Percentiles rank a stretch among this genome's conserved stretches.
These are phyloP conservation scores for Babesia divergens DNA, from an alignment of 169 alveolate genomes.

Conservation along the genomic window DNA sequence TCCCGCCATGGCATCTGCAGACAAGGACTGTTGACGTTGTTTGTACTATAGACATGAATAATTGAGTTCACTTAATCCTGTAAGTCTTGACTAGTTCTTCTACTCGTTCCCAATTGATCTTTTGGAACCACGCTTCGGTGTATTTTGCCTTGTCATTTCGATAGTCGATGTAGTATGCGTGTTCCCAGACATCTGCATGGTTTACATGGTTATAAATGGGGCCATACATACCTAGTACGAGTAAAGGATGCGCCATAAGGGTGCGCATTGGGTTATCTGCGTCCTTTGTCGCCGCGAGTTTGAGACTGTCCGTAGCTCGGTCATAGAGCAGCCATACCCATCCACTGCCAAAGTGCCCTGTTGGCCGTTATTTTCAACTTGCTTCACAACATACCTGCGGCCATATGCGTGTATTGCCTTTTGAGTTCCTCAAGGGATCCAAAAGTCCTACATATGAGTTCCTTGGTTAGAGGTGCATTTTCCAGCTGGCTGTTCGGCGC, in stretches of 20 bases:
- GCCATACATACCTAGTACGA: slow-evolving; percentile 68
- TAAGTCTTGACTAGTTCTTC: slow-evolving; percentile 1
- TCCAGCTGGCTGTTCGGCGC: slow-evolving; percentile 15
- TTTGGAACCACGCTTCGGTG: slow-evolving; percentile 55
- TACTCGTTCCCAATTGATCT: slow-evolving; percentile 43
- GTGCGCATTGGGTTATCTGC: slow-evolving; percentile 83
- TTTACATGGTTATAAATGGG: not conserved
- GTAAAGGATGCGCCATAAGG: slow-evolving; percentile 76
- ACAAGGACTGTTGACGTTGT: too few species aligned
- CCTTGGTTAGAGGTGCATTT: not conserved
- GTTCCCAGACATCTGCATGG: slow-evolving; percentile 92
- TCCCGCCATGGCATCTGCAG: too few species aligned
- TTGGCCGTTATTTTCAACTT: slow-evolving; percentile 33
- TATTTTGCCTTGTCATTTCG: slow-evolving; percentile 80
- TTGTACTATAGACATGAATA: too few species aligned
- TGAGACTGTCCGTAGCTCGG: slow-evolving; percentile 68
- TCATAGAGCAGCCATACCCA: slow-evolving; percentile 89
- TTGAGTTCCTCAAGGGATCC: slow-evolving; percentile 52
- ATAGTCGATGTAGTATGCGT: slow-evolving; percentile 91
- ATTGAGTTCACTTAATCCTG: not conserved
- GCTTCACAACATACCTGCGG: slow-evolving; percentile 47
- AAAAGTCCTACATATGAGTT: slow-evolving; percentile 10
- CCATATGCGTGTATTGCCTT: slow-evolving; percentile 45
- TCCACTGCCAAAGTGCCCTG: slow-evolving; percentile 89
- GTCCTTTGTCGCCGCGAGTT: slow-evolving; percentile 82